These are phyloP conservation scores for Erysimum cheiranthoides DNA, from an alignment of 345 rosid species.

Conservation along the genomic window DNA sequence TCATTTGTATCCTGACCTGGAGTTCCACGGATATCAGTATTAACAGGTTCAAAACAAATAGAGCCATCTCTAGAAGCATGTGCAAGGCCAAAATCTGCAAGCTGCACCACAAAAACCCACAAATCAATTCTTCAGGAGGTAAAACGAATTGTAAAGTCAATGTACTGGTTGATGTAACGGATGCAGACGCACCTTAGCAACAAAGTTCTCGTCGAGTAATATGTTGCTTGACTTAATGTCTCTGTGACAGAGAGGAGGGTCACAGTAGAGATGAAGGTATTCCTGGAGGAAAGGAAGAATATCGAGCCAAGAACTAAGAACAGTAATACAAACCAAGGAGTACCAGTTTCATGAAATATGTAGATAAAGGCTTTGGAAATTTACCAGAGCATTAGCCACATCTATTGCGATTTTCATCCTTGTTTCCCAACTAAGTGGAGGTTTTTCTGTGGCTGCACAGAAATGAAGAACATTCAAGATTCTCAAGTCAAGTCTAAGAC, in stretches of 20 bases:
- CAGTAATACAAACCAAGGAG: slow-evolving; percentile 4
- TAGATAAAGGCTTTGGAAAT: slow-evolving; percentile 31
- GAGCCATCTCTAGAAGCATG: slow-evolving; percentile 94
- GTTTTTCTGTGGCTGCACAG: slow-evolving; percentile 60
- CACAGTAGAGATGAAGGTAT: slow-evolving; percentile 95
- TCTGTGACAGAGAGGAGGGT: slow-evolving; percentile 95
- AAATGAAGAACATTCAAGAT: slow-evolving; percentile 25
- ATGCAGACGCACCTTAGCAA: slow-evolving; percentile 71
- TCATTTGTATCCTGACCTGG: slow-evolving; percentile 66
- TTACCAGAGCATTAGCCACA: slow-evolving; percentile 96
- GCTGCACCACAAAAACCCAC: slow-evolving; percentile 52
- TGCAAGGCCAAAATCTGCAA: slow-evolving; percentile 97
- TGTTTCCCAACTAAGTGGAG: slow-evolving; percentile 80
- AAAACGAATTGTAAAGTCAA: neutral
- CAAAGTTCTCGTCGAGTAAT: slow-evolving; percentile 82
- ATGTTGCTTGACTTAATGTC: slow-evolving; percentile 98
- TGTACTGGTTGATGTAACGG: neutral
- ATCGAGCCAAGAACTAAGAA: slow-evolving; percentile 38
- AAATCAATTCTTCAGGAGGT: slow-evolving; percentile 1
- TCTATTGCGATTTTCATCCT: slow-evolving; percentile 91
- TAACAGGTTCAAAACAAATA: slow-evolving; percentile 82
- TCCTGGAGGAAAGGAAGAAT: slow-evolving; percentile 56
- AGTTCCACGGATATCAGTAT: slow-evolving; percentile 91
- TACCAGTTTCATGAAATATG: neutral
- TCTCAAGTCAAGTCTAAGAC: neutral